Conservation (phyloP, 1,284 basidiomycete genomes). For the Vanrija sp. region DNA sequence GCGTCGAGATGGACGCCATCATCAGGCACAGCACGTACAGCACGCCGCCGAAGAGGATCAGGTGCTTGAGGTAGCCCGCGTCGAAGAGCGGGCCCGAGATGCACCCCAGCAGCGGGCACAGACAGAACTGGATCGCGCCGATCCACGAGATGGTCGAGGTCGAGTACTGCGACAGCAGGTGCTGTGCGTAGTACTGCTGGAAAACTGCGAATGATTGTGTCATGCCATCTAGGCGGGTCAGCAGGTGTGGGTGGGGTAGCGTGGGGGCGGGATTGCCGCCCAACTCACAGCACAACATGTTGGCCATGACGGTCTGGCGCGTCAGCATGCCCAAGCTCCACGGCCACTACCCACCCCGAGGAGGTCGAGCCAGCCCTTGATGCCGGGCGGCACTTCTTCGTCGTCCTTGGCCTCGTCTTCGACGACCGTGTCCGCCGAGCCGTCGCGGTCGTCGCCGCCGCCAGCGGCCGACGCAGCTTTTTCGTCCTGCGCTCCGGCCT, state of each 20-base stretch:
- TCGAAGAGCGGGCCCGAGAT: slow-evolving; percentile 61
- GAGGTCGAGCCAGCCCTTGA: slow-evolving; percentile 18
- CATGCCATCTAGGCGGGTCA: slow-evolving; percentile 30
- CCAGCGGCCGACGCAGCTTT: no score
- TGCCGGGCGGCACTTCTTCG: slow-evolving; percentile 5
- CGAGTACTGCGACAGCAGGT: slow-evolving; percentile 12
- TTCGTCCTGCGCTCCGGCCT: no score
- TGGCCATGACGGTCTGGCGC: slow-evolving; percentile 23
- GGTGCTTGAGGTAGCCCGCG: slow-evolving; percentile 56
- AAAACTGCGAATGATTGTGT: slow-evolving; percentile 37
- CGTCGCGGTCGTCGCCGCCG: no score
- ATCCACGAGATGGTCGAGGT: slow-evolving; percentile 59
- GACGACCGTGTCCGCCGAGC: no score
- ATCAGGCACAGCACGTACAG: slow-evolving; percentile 57
- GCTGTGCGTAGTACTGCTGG: slow-evolving; percentile 28
- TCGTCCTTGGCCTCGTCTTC: not conserved
- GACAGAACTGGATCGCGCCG: slow-evolving; percentile 62
- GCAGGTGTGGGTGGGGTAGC: not conserved
- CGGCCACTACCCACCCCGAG: slow-evolving; percentile 16
- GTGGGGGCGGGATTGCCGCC: no score
- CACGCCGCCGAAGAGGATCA: slow-evolving; percentile 52
- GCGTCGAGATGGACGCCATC: slow-evolving; percentile 56
- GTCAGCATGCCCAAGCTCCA: not conserved
- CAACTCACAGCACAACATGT: slow-evolving; percentile 33
- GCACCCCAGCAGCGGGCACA: slow-evolving; percentile 50